Percentiles rank a stretch among this genome's conserved stretches.
Conservation (phyloP, 1,284 basidiomycete species). For the Phaffia rhodozyma region DNA sequence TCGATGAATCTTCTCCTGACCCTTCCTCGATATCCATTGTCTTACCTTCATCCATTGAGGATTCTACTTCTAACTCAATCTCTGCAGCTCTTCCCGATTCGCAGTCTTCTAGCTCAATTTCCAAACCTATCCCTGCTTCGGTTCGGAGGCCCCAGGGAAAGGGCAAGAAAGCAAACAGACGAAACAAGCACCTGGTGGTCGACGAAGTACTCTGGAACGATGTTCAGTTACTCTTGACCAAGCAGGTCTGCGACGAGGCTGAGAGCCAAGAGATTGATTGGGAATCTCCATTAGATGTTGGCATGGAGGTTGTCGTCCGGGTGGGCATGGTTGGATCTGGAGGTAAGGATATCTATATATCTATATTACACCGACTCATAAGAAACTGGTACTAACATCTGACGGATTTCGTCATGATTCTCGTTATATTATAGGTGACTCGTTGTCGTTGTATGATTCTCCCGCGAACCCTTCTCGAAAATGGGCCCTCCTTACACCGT, state of each 20-base stretch:
- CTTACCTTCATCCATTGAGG: no score
- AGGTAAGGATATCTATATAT: constrained; percentile 1
- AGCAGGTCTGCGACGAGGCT: neutral
- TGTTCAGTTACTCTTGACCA: constrained; percentile 9
- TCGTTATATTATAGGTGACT: neutral
- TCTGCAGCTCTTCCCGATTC: no score
- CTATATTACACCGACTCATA: neutral
- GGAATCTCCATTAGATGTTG: constrained; percentile 4
- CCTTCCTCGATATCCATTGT: no score
- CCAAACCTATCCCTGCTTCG: neutral
- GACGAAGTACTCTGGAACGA: constrained; percentile 10
- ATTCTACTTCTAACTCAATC: no score
- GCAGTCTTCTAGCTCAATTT: neutral
- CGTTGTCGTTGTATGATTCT: neutral
- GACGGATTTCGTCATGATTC: neutral
- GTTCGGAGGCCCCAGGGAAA: constrained; percentile 3
- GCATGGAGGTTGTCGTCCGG: neutral
- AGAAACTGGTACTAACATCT: no score
- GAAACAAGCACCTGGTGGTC: neutral
- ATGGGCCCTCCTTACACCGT: constrained; percentile 39
- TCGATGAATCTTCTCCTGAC: no score
- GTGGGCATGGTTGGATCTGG: constrained; percentile 4
- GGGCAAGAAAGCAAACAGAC: neutral
- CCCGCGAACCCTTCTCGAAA: neutral
- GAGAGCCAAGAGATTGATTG: constrained; percentile 1